phyloP scores from a whole-genome alignment of 768 basidiomycete genomes.

The Hortiboletus campestris region DNA sequence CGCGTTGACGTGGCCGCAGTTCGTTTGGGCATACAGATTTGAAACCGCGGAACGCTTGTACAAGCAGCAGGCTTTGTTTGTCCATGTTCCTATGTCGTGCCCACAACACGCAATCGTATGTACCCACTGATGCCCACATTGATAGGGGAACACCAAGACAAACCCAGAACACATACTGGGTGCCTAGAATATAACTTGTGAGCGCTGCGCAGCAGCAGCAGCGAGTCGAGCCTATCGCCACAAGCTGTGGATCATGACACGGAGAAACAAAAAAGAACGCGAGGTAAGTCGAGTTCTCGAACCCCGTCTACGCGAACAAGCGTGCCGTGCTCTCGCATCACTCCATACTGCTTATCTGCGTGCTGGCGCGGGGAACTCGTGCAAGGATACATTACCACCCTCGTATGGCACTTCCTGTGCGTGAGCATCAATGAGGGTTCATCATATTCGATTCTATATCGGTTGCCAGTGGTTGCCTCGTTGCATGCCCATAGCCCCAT shows the following conservation, averaged over 20 bases:
- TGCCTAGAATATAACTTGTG: not conserved
- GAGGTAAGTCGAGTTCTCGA: not conserved
- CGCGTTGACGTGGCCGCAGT: not conserved
- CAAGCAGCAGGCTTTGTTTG: not conserved
- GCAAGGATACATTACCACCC: not conserved
- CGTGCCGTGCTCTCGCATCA: no score
- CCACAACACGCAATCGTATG: not conserved
- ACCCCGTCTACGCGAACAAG: not conserved
- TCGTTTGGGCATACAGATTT: not conserved
- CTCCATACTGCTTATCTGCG: not conserved
- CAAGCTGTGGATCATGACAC: not conserved
- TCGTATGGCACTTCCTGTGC: slow-evolving; percentile 12
- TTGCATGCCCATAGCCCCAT: not conserved
- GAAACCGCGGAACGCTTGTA: not conserved
- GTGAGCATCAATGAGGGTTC: not conserved
- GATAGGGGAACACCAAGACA: not conserved
- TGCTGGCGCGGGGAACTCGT: not conserved
- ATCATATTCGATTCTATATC: not conserved
- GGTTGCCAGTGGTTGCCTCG: not conserved
- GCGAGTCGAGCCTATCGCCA: not conserved
- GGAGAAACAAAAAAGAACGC: not conserved
- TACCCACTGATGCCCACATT: not conserved
- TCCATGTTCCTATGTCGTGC: not conserved
- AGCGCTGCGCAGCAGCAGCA: not conserved
- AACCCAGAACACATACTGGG: not conserved